phyloP scores from a whole-genome alignment of 2,329 filamentous ascomycete species.

The Claviceps sp. region DNA sequence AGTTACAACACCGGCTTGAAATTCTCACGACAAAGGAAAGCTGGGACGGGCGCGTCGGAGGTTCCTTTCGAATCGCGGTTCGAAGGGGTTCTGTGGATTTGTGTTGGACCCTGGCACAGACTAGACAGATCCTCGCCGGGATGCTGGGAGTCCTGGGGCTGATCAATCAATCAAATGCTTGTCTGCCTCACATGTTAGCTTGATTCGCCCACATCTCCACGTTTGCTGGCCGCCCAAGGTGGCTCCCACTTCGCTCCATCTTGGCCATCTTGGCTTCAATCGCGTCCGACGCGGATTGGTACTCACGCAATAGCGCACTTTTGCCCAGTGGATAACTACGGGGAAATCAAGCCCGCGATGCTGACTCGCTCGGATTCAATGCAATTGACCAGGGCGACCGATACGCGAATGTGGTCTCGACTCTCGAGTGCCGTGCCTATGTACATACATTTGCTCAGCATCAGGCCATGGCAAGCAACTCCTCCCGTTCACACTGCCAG shows the following conservation, averaged over 20 bases:
- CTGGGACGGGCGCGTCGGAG: too few relatives aligned
- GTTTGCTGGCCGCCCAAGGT: background rate
- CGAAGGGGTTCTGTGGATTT: background rate
- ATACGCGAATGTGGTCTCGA: background rate
- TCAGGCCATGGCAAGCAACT: background rate
- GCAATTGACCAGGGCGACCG: background rate
- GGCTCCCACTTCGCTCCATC: background rate
- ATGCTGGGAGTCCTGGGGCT: background rate
- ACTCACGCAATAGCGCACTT: background rate
- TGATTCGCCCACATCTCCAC: background rate
- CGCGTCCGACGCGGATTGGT: background rate
- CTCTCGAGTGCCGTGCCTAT: background rate
- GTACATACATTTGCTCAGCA: background rate
- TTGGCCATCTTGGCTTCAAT: background rate
- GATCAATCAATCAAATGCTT: constrained; percentile 1
- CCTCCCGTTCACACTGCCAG: too few relatives aligned
- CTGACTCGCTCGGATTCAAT: background rate
- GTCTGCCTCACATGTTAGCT: background rate
- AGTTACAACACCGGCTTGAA: too few relatives aligned
- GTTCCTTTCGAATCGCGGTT: background rate
- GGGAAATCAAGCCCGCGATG: background rate
- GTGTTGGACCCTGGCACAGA: background rate
- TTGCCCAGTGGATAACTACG: background rate
- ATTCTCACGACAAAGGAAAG: too few relatives aligned
- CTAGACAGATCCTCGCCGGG: background rate